phyloP scores from a whole-genome alignment of 83 land plant species.

The Isoetes engelmannii region DNA sequence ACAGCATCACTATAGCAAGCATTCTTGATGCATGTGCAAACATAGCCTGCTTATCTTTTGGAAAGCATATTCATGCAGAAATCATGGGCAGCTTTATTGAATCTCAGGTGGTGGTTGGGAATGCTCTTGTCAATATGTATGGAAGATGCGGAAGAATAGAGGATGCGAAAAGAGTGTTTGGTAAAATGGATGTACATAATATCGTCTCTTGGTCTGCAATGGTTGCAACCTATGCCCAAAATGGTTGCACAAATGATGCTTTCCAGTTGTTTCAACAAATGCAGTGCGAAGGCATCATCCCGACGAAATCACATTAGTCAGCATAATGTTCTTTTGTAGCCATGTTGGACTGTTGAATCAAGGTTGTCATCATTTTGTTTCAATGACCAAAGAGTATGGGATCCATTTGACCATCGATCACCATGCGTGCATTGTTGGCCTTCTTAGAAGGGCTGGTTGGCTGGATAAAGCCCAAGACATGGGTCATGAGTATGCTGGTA shows the following conservation, averaged over 20 bases:
- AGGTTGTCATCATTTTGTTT: neutral
- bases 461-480: neutral
- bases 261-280: constrained; percentile 6
- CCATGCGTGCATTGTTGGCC: neutral
- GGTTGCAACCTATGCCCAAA: constrained; percentile 2
- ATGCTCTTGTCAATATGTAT: constrained; percentile 23
- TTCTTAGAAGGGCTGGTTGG: neutral
- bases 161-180: constrained; percentile 1
- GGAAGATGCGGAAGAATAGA: constrained; percentile 8
- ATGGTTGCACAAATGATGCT: constrained; percentile 8
- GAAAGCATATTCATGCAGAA: constrained; percentile 27
- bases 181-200: neutral
- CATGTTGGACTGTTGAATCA: neutral
- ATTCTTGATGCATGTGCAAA: constrained; percentile 29
- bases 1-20: constrained; percentile 27
- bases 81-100: constrained; percentile 8
- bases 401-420: neutral
- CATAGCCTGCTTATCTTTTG: constrained; percentile 10
- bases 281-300: constrained; percentile 12
- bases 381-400: neutral
- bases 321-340: constrained; percentile 11
- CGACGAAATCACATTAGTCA: constrained; percentile 4
- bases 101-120: constrained; percentile 19
- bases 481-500: neutral
- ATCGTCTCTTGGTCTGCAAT: constrained; percentile 3